Evolutionary conservation across 1,139 yeast species (phyloP), one percentile per base, ranked within the genome.

Genomic region (Groenewaldozyma auringiensis): DNA sequence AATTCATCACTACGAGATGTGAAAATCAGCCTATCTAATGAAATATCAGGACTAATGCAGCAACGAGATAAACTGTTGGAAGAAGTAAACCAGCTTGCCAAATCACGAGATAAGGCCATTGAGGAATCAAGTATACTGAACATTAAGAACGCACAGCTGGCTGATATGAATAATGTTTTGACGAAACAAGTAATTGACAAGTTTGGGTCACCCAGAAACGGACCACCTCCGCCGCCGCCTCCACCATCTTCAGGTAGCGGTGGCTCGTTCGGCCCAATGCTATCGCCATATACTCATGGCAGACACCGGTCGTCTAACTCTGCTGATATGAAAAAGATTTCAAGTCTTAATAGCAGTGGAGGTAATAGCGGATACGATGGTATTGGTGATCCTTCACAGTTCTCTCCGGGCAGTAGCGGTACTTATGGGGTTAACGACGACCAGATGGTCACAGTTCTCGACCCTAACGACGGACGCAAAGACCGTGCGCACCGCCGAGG

Each of bases 91-190:
- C 54, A 58, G 22, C 56, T 66, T 21, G 45, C 51, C 18, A 50
- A 47, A 22, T 44, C 50, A 37, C 55, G 64, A n/a, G 62, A 58
- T 41, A 48, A 52, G 41, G 56, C 62, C 2, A 53, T 57, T n/a
- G 64, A 61, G 32, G 71, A 67, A 45, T 54, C 60, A 16, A 53
- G 61, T 37, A 44, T 63, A 22, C 56, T 68, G 37, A 59, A 61
- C 33, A 53, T 62, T 33, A 60, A 63, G 47, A 64, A 66, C 48
- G 46, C 61, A 18, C 70, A 68, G 51, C 57, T 69, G 35, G 57
- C 59, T 2, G 69, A 66, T 29, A 56, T 67, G 60, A 67, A 67
- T 50, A 60, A 62, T 37, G 70, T 65, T 48, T 57, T 69, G 33
- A 57, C 61, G 35, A 51, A 57, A 37, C 68, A 65, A 47, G 58